Evolutionary conservation across 306 rosid species (phyloP), one percentile per base, ranked within the genome.

Genomic region (Fagus crenata): DNA sequence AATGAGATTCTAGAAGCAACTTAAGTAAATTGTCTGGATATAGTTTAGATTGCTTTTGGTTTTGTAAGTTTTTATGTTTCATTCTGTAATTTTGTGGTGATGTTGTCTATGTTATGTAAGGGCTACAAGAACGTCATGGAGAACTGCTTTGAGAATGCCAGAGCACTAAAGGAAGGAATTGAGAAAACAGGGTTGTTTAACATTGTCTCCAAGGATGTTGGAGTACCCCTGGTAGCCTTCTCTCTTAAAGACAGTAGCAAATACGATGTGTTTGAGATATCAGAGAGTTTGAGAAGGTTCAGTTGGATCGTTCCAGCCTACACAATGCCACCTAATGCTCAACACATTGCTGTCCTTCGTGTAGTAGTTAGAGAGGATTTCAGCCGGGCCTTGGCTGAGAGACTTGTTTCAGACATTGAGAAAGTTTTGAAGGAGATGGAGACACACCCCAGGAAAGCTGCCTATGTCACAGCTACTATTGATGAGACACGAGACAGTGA

Each of bases 251-350:
- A 93, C 90, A 89, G 92, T 64, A 87, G 82, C 84, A 77, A 83
- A 6, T 86, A 92, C 89, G 84, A 95, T 0, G 98, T 94, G 43
- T 94, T 94, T 35, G 90, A 92, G 80, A 80, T 94, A 74, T 35
- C 98, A 1, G 97, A 92, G 63, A 76, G 77, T 49, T 77, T 92
- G 67, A 87, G 93, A 73, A 88, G 75, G 81, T 94, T 41, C 0
- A 90, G 96, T 46, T 94, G 97, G 97, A 92, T 90, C 15, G 96
- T 94, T 79, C 98, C 98, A 0, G 98, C 98, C 61, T 94, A 94
- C 68, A 85, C 93, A 9, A 92, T 94, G 97, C 97, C 98, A 0
- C 74, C 95, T 0, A 73, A 94, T 1, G 97, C 94, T 0, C 69
- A 94, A 55, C 85, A 89, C 71, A 35, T 94, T 0, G 90, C 96